These are phyloP conservation scores for Moelleriella libera DNA, from an alignment of 2,329 filamentous ascomycete genomes.

Conservation along the genomic window DNA sequence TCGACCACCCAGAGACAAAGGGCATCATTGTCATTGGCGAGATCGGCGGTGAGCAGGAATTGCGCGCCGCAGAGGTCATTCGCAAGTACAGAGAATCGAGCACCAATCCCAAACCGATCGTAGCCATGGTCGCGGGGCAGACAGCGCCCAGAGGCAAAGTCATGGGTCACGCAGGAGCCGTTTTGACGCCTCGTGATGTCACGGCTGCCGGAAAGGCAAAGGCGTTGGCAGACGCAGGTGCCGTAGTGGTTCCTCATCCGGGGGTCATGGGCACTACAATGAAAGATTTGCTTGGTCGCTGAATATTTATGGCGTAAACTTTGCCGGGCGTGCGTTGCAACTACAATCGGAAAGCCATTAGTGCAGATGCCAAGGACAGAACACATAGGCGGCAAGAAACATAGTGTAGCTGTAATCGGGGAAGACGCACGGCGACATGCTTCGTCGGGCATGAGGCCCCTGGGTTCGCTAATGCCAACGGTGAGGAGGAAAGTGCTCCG, in stretches of 20 bases:
- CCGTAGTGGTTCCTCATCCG: constrained; percentile 21
- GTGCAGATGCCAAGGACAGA: too few relatives aligned
- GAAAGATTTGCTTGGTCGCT: constrained; percentile 14
- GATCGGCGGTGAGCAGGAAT: constrained; percentile 54
- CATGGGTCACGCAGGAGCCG: constrained; percentile 64
- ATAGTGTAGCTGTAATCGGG: too few relatives aligned
- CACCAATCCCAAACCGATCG: constrained; percentile 44
- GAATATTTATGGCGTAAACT: not conserved
- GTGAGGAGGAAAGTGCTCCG: too few relatives aligned
- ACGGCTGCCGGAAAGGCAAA: constrained; percentile 17
- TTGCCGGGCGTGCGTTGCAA: too few relatives aligned
- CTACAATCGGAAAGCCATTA: too few relatives aligned
- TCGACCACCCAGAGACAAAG: constrained; percentile 52
- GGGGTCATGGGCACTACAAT: constrained; percentile 21
- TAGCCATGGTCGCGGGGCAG: constrained; percentile 52
- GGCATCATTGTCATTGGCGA: constrained; percentile 62
- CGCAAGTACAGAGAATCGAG: constrained; percentile 43
- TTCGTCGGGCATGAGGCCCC: too few relatives aligned
- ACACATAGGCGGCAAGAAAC: too few relatives aligned
- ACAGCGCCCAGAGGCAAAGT: constrained; percentile 45
- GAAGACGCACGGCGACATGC: too few relatives aligned
- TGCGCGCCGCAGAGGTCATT: constrained; percentile 60
- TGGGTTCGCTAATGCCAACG: too few relatives aligned
- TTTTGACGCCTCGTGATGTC: constrained; percentile 20
- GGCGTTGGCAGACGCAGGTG: constrained; percentile 20